Conservation (phyloP, 108 stramenopile genomes). For the Epithemia pelagica region DNA sequence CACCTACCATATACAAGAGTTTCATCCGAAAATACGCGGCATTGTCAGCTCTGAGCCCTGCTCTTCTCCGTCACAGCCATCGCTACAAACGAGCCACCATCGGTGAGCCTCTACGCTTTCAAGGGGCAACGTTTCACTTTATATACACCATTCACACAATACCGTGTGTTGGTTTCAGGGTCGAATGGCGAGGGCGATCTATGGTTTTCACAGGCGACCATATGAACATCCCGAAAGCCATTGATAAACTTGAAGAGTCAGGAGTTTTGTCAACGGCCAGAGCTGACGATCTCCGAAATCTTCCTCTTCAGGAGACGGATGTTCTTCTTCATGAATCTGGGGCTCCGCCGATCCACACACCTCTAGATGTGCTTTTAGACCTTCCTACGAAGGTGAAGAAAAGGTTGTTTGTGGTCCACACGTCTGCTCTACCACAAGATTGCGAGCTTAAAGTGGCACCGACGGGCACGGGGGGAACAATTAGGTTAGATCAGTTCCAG, state of each 20-base stretch:
- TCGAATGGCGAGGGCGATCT: conserved; percentile 81
- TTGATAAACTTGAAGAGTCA: conserved; percentile 54
- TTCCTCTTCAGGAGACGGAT: conserved; percentile 84
- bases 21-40: conserved; percentile 94
- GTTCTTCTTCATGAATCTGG: conserved; percentile 89
- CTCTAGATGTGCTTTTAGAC: conserved; percentile 67
- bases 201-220: conserved; percentile 93
- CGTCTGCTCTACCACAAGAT: conserved; percentile 60
- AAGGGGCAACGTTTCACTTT: conserved; percentile 86
- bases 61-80: conserved; percentile 74
- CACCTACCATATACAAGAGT: conserved; percentile 89
- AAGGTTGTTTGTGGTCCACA: conserved; percentile 91
- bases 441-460: conserved; percentile 75
- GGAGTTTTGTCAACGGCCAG: conserved; percentile 70
- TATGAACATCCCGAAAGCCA: conserved; percentile 75
- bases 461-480: conserved; percentile 84
- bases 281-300: conserved; percentile 68
- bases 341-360: conserved; percentile 91
- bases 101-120: conserved; percentile 79
- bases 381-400: conserved; percentile 71
- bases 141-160: conserved; percentile 88
- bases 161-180: conserved; percentile 88
- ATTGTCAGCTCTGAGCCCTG: conserved; percentile 74
- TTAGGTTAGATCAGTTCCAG: conserved; percentile 50
- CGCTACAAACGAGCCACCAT: conserved; percentile 84